Evolutionary conservation across 805 yeast species (phyloP).

Genomic region (Sungouiozyma ichnusensis): DNA sequence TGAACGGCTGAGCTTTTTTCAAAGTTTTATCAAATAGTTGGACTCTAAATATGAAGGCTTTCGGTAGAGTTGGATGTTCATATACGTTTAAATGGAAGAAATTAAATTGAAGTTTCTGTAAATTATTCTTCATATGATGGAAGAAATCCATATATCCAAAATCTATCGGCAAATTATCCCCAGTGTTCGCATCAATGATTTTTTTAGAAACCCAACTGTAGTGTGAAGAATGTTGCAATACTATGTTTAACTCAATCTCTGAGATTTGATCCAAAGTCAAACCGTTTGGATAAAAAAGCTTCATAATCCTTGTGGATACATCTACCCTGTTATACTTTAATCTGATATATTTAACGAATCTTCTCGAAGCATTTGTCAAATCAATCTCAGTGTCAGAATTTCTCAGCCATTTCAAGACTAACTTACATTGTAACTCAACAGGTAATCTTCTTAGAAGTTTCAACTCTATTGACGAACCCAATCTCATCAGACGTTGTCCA

Average conservation of each 20-base stretch:
- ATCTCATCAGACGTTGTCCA: slow-evolving; percentile 13
- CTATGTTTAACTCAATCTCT: slow-evolving; percentile 55
- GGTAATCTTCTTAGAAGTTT: slow-evolving; percentile 17
- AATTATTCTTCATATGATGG: background rate
- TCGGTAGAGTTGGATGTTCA: slow-evolving; percentile 51
- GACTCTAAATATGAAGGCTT: slow-evolving; percentile 44
- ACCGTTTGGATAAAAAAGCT: slow-evolving; percentile 20
- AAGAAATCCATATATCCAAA: background rate
- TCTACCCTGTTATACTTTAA: slow-evolving; percentile 9
- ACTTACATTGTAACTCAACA: slow-evolving; percentile 9
- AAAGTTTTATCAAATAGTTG: slow-evolving; percentile 48
- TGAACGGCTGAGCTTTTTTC: background rate
- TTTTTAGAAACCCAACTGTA: slow-evolving; percentile 29
- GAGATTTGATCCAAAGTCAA: slow-evolving; percentile 43
- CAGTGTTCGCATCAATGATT: slow-evolving; percentile 1
- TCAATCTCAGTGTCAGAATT: slow-evolving; percentile 8
- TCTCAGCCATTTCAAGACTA: slow-evolving; percentile 16
- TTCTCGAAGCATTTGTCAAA: background rate
- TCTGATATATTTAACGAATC: slow-evolving; percentile 5
- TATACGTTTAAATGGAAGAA: slow-evolving; percentile 33
- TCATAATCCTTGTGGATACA: slow-evolving; percentile 9
- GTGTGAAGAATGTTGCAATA: slow-evolving; percentile 45
- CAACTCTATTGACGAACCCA: slow-evolving; percentile 8
- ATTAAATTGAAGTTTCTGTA: background rate
- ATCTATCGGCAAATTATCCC: slow-evolving; percentile 1